These are phyloP conservation scores for Oxyria digyna DNA, from an alignment of 148 eudicot species.

Conservation along the genomic window DNA sequence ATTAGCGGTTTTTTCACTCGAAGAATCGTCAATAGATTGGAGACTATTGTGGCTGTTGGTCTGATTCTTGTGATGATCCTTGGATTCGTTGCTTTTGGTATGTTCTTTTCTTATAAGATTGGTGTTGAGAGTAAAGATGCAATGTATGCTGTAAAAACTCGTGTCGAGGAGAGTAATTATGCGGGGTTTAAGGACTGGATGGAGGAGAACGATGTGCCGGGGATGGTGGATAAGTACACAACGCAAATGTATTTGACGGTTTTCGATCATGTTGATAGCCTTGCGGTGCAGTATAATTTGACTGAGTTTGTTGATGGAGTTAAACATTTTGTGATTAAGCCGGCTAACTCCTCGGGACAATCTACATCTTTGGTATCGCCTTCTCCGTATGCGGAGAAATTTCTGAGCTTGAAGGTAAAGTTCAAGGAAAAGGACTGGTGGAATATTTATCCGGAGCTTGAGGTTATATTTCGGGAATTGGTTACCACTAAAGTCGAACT, in stretches of 20 bases:
- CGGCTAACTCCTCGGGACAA: constrained; percentile 27
- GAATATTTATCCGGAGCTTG: constrained; percentile 50
- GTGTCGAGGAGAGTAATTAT: constrained; percentile 67
- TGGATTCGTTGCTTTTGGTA: constrained; percentile 47
- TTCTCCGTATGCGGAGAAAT: constrained; percentile 55
- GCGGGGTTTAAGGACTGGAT: constrained; percentile 86
- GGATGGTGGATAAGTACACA: constrained; percentile 64
- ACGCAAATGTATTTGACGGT: constrained; percentile 61
- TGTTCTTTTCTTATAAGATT: constrained; percentile 84
- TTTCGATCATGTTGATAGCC: constrained; percentile 67
- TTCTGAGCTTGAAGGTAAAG: constrained; percentile 47
- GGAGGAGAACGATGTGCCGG: constrained; percentile 92
- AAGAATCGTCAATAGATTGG: constrained; percentile 44
- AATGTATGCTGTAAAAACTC: constrained; percentile 57
- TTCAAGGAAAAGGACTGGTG: constrained; percentile 69
- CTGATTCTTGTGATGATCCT: constrained; percentile 65
- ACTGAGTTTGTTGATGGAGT: constrained; percentile 72
- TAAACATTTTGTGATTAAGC: constrained; percentile 61
- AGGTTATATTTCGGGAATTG: constrained; percentile 48
- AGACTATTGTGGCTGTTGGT: constrained; percentile 81
- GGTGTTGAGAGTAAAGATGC: constrained; percentile 89
- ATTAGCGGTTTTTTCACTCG: constrained; percentile 57
- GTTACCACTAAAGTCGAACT: constrained; percentile 47
- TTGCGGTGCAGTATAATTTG: constrained; percentile 86
- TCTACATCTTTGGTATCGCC: constrained; percentile 41